Percentiles rank a stretch among this genome's conserved stretches.
These are phyloP conservation scores for Garcileccinum viscosum DNA, from an alignment of 1,284 basidiomycete genomes.

Conservation along the genomic window DNA sequence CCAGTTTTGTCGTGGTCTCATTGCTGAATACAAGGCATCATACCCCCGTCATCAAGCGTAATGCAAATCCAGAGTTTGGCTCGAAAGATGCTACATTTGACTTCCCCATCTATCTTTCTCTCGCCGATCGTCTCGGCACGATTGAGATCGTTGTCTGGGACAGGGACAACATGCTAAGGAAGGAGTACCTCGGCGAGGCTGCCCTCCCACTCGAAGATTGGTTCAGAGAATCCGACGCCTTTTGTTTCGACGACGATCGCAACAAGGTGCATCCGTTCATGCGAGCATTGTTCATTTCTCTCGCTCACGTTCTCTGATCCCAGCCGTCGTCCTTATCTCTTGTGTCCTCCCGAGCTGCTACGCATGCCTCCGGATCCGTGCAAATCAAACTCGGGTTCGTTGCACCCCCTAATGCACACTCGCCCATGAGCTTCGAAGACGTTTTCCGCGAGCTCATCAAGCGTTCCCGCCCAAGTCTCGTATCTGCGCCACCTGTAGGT, in stretches of 20 bases:
- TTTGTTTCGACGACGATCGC: conserved; percentile 59
- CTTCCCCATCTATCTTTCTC: conserved; percentile 80
- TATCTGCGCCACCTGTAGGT: conserved; percentile 79
- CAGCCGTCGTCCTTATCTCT: conserved; percentile 64
- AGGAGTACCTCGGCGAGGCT: conserved; percentile 94
- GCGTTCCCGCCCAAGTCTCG: conserved; percentile 67
- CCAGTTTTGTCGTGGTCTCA: conserved; percentile 76
- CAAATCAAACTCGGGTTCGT: conserved; percentile 83
- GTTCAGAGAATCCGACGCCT: conserved; percentile 65
- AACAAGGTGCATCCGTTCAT: conserved; percentile 57
- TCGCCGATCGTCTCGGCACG: conserved; percentile 75
- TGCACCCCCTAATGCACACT: conserved; percentile 48
- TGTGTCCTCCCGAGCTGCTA: conserved; percentile 70
- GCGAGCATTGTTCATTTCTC: conserved; percentile 6
- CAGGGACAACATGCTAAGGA: conserved; percentile 80
- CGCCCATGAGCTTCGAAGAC: conserved; percentile 53
- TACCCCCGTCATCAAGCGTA: conserved; percentile 83
- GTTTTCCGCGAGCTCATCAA: conserved; percentile 72
- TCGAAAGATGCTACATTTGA: conserved; percentile 85
- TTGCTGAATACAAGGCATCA: conserved; percentile 70
- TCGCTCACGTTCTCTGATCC: background rate
- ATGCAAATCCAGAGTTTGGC: conserved; percentile 76
- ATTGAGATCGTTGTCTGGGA: conserved; percentile 94
- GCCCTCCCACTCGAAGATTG: conserved; percentile 81
- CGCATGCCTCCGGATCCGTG: conserved; percentile 65